Evolutionary conservation across 805 yeast species (phyloP), one percentile per base, ranked within the genome.

Genomic region (Priceomyces castillae): DNA sequence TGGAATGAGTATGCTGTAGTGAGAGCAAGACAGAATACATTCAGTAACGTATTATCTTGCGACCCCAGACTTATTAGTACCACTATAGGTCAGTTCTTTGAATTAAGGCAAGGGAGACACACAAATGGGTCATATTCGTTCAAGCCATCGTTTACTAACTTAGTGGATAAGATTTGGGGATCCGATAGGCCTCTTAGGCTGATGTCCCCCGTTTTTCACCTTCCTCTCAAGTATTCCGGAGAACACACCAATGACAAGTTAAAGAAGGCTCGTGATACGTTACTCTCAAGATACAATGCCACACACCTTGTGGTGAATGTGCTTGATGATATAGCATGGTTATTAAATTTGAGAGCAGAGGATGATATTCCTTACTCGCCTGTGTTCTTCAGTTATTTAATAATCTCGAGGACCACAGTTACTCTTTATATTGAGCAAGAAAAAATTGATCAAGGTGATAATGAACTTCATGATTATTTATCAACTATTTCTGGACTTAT

Each of bases 251-350:
- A 54, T 25, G 52, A 53, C 15, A 71, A 71, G 44, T 33, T 71
- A n/a, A 23, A 42, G 7, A 46, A 61, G 18, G 56, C 69, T 7
- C 54, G 73, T 37, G 46, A 57, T 0, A 61, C 81, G 55, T 54
- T 37, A n/a, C 26, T 47, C 2, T 40, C 45, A 2, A 56, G 42
- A 43, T 62, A 44, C 18, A 38, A 46, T 5, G 55, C 53, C 2
- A 46, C 59, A 44, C 51, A 49, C 31, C 70, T 87, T 37, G 67
- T 90, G 11, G 70, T 87, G 2, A 73, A 81, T n/a, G 81, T 90
- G 1, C 65, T 90, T 41, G 97, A 92, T 66, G 96, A 90, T 52
- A 80, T 90, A 48, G 94, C 96, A 6, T 90, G 97, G 97, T 65
- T 90, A 34, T 76, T 90, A 58, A 92, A 92, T 58, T 66, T 92